Evolutionary conservation across 257 asterid genomes (phyloP).

Genomic region (Solanum infundibuliforme): DNA sequence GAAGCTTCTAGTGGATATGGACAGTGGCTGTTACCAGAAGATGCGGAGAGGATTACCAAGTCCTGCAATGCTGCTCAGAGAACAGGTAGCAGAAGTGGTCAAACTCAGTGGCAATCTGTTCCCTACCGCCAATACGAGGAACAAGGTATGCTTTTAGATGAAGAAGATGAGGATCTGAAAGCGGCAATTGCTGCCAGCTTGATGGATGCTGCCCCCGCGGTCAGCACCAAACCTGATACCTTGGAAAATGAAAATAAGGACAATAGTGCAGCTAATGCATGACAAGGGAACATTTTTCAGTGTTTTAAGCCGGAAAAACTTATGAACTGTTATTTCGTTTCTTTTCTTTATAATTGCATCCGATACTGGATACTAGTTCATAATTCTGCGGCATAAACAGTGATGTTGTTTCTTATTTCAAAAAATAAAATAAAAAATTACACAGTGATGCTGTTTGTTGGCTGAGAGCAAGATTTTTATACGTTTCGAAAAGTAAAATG

Average conservation of each 20-base stretch:
- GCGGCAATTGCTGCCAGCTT: slow-evolving; percentile 96
- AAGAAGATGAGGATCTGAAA: slow-evolving; percentile 88
- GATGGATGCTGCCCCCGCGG: slow-evolving; percentile 42
- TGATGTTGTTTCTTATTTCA: background rate
- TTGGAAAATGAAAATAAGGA: slow-evolving; percentile 19
- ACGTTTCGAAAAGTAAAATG: background rate
- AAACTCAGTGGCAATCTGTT: slow-evolving; percentile 8
- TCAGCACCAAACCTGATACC: slow-evolving; percentile 14
- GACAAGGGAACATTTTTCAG: background rate
- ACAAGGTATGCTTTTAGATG: slow-evolving; percentile 20
- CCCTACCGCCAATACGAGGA: slow-evolving; percentile 17
- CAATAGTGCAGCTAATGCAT: slow-evolving; percentile 2
- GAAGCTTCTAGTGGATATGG: slow-evolving; percentile 83
- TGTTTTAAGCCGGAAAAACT: background rate
- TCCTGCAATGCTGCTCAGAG: slow-evolving; percentile 44
- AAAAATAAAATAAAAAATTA: background rate
- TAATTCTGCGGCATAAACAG: background rate
- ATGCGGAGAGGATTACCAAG: slow-evolving; percentile 82
- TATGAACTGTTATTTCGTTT: background rate
- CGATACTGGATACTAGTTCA: background rate
- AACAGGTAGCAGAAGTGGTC: slow-evolving; percentile 12
- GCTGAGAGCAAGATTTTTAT: background rate
- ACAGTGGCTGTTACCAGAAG: slow-evolving; percentile 90
- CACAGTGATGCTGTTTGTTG: background rate
- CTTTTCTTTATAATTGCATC: background rate